Conservation (phyloP, 805 yeast genomes). For the Saturnispora dispora region DNA sequence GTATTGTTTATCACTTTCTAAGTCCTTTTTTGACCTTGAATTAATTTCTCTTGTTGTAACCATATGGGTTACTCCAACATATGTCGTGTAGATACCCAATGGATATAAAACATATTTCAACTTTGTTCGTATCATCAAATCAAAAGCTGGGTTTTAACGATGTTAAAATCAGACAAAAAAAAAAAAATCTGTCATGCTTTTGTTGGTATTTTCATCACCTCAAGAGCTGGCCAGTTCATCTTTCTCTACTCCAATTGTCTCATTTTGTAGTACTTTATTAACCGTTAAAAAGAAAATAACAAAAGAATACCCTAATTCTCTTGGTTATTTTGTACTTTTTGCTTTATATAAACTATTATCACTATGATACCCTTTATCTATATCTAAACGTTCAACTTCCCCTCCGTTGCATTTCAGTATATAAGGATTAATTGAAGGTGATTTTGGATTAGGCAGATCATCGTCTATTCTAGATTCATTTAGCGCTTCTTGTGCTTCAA, state of each 20-base stretch:
- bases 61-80: conserved; percentile 52
- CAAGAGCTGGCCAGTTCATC: neutral
- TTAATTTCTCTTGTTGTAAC: conserved; percentile 30
- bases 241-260: neutral
- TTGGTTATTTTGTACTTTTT: neutral
- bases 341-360: neutral
- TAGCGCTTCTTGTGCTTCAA: conserved; percentile 5
- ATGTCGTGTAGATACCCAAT: conserved; percentile 49
- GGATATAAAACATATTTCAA: conserved; percentile 30
- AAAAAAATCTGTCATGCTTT: neutral
- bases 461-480: conserved; percentile 1
- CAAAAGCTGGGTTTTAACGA: neutral
- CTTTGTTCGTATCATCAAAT: conserved; percentile 1
- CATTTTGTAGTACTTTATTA: neutral
- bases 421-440: conserved; percentile 15
- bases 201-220: neutral
- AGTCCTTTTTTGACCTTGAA: neutral
- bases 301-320: neutral
- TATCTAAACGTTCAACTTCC: conserved; percentile 3
- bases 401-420: conserved; percentile 11
- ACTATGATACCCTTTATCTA: conserved; percentile 5
- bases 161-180: neutral
- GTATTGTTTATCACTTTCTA: conserved; percentile 26
- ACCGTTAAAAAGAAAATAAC: neutral
- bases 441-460: conserved; percentile 9